A percentile compares a stretch with the other conserved stretches of the same genome.
phyloP scores from a whole-genome alignment of 805 yeast species.

The Yarrowia alimentaria region DNA sequence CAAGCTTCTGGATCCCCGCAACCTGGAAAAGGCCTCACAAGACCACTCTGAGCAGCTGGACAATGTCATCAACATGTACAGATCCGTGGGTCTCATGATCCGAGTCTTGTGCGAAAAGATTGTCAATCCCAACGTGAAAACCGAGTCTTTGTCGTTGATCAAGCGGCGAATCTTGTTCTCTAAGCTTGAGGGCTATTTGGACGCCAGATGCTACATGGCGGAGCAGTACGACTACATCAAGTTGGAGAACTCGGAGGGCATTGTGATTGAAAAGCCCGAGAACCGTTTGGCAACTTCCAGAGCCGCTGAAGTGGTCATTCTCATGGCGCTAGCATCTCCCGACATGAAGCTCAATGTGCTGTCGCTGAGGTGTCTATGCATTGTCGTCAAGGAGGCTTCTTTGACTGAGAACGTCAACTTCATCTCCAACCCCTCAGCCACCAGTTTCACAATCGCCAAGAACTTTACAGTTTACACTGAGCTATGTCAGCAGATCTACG shows the following conservation, averaged over 20 bases:
- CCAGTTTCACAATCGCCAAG: constrained; percentile 33
- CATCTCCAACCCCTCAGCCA: constrained; percentile 23
- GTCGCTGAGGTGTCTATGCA: constrained; percentile 45
- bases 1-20: constrained; percentile 9
- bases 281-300: constrained; percentile 38
- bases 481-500: constrained; percentile 53
- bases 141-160: constrained; percentile 2
- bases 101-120: constrained; percentile 32
- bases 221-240: constrained; percentile 36
- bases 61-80: constrained; percentile 17
- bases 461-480: constrained; percentile 45
- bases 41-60: neutral
- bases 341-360: constrained; percentile 50
- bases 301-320: constrained; percentile 51
- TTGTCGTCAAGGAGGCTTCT: constrained; percentile 36
- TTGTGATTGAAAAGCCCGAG: constrained; percentile 39
- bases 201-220: constrained; percentile 41
- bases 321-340: constrained; percentile 53
- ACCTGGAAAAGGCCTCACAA: too few species aligned
- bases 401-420: constrained; percentile 32
- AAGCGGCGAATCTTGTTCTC: constrained; percentile 15
- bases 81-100: constrained; percentile 41
- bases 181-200: constrained; percentile 41
- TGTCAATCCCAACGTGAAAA: neutral
- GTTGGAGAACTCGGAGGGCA: constrained; percentile 33